phyloP scores from a whole-genome alignment of 331 rosid genomes.

The Malus hybrid region DNA sequence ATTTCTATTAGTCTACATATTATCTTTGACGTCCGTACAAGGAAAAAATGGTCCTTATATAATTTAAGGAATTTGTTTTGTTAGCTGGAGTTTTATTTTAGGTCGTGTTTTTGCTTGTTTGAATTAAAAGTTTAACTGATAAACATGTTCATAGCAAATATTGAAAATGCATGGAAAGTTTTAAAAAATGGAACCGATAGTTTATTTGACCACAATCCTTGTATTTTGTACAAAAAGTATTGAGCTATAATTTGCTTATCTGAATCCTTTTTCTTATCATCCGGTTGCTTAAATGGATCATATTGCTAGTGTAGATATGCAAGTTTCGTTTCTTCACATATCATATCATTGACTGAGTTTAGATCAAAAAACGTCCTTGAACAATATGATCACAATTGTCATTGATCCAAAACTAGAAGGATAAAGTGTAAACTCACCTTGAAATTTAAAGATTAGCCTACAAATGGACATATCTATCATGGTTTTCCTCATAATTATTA shows the following conservation, averaged over 20 bases:
- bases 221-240: neutral
- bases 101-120: too few relatives aligned
- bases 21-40: neutral
- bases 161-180: neutral
- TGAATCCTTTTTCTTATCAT: neutral
- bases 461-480: constrained; percentile 10
- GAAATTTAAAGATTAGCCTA: constrained; percentile 3
- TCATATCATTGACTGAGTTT: neutral
- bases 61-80: too few relatives aligned
- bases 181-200: neutral
- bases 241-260: neutral
- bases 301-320: neutral
- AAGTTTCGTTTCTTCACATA: too few relatives aligned
- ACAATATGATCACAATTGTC: neutral
- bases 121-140: too few relatives aligned
- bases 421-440: neutral
- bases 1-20: neutral
- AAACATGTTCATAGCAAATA: too few relatives aligned
- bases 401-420: neutral
- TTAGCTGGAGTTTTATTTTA: too few relatives aligned
- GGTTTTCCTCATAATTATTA: constrained; percentile 18
- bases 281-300: neutral
- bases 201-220: neutral
- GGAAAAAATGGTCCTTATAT: neutral
- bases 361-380: too few relatives aligned